Conservation (phyloP, 2,329 filamentous ascomycete genomes). For the Botryotinia globosa region DNA sequence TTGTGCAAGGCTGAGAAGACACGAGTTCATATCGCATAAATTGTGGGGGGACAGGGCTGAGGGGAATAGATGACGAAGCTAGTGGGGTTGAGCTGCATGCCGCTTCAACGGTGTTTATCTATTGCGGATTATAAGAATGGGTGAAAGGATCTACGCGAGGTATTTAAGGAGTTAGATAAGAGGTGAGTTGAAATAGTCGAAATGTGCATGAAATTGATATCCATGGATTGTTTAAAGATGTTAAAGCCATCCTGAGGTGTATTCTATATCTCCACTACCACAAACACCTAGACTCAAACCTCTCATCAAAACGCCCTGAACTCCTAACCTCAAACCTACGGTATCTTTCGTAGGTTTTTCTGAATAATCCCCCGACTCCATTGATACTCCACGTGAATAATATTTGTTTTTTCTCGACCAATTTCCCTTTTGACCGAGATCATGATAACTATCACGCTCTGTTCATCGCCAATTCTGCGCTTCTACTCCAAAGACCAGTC, state of each 20-base stretch:
- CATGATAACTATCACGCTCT: conserved; percentile 2
- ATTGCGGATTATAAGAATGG: background rate
- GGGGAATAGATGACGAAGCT: conserved; percentile 9
- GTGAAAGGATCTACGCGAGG: background rate
- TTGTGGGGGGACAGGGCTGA: conserved; percentile 3
- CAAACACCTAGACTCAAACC: background rate
- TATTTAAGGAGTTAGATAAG: background rate
- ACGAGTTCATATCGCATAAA: conserved; percentile 16
- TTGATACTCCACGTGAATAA: background rate
- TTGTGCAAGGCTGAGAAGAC: conserved; percentile 21
- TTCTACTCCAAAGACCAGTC: conserved; percentile 36
- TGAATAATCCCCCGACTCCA: background rate
- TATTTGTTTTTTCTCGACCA: background rate
- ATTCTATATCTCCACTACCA: background rate
- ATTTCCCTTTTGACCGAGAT: background rate
- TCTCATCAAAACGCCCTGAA: background rate
- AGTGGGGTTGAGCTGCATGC: conserved; percentile 11
- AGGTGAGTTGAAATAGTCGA: background rate
- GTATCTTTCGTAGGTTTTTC: too few relatives aligned
- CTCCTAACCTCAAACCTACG: background rate
- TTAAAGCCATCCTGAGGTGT: background rate
- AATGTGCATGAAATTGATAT: background rate
- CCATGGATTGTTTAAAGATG: background rate
- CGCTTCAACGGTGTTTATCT: background rate
- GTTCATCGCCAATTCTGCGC: conserved; percentile 36